Base-by-base conservation (phyloP, 495 filamentous ascomycete genomes). In the Xylaria sp. region DNA sequence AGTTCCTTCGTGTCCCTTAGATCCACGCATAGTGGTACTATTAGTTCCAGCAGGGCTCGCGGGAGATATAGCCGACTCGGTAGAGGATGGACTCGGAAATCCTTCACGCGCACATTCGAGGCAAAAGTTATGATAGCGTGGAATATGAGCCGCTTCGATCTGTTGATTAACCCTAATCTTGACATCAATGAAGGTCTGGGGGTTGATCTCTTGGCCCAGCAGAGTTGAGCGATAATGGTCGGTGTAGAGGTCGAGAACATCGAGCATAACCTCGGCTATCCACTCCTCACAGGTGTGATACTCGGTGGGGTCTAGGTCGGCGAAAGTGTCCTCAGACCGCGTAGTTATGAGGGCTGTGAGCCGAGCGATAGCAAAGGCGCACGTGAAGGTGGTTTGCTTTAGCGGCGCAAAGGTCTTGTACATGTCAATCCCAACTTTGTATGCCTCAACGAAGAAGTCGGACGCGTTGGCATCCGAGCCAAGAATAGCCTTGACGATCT, bases 331-430 rank as follows among this genome's bases (percentile, higher is more conserved):
- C 7, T 86, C 71, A 41, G 84, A 83, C 48, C 81, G 77, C 21
- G 85, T 87, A 64, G 87, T 81, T 33, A 98, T 77, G 31, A 92
- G 87, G 1, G 90, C 86, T 1, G 94, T 90, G 48, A 98, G 88
- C 79, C 97, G 93, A 3, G 97, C 82, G 75, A 92, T 89, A n/a
- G 90, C 90, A 58, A 96, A 83, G 4, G 94, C 93, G 82, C 97
- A 89, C 5, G 93, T 91, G 24, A 89, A 85, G 5, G 91, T 90
- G 0, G 89, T 90, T 70, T 97, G 93, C 81, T 98, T 98, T 43
- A 98, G 83, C 21, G 95, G 96, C 7, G 92, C 90, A 79, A 93
- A 97, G 5, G 96, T 99, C 73, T 94, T 93, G 79, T 98, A 97
- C 21, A 97, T 82, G 80, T 99, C 96, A 64, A 94, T 85, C 15